Evolutionary conservation across 768 basidiomycete genomes (phyloP).

Genomic region (Cytidiella melzeri): DNA sequence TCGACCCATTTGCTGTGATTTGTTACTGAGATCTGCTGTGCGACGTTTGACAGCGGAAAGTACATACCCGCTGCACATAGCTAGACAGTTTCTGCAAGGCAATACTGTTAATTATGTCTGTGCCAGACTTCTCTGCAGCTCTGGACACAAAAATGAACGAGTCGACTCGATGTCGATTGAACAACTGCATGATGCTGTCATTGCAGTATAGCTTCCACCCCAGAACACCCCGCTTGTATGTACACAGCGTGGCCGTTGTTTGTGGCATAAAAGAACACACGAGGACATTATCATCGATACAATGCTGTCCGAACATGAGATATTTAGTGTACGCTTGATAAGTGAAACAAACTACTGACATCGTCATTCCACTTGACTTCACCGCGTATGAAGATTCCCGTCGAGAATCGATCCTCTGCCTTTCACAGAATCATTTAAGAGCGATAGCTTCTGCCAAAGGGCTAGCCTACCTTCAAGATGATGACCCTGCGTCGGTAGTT

Average conservation of each 20-base stretch:
- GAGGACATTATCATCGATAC: constrained; percentile 52
- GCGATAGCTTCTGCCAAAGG: background rate
- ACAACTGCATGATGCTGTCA: constrained; percentile 53
- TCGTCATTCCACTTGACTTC: constrained; percentile 39
- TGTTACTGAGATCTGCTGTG: background rate
- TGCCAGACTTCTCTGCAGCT: constrained; percentile 36
- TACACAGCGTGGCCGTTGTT: constrained; percentile 40
- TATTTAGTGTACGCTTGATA: background rate
- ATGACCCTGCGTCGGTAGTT: constrained; percentile 55
- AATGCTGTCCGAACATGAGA: constrained; percentile 43
- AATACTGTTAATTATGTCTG: constrained; percentile 51
- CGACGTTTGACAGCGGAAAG: background rate
- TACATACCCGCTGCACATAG: constrained; percentile 43
- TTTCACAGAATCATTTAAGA: too few species aligned
- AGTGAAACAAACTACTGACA: constrained; percentile 3
- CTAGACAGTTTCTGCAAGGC: constrained; percentile 56
- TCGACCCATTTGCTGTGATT: constrained; percentile 51
- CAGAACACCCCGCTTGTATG: constrained; percentile 41
- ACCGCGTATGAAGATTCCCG: constrained; percentile 61
- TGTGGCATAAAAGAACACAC: constrained; percentile 58
- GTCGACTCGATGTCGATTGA: constrained; percentile 42
- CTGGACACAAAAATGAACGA: constrained; percentile 56
- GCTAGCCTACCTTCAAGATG: constrained; percentile 48
- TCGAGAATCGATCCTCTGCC: constrained; percentile 56
- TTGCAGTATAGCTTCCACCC: constrained; percentile 54